A percentile compares a stretch with the other conserved stretches of the same genome.
These are phyloP conservation scores for Anisodus acutangulus DNA, from an alignment of 257 asterid genomes.

Conservation along the genomic window DNA sequence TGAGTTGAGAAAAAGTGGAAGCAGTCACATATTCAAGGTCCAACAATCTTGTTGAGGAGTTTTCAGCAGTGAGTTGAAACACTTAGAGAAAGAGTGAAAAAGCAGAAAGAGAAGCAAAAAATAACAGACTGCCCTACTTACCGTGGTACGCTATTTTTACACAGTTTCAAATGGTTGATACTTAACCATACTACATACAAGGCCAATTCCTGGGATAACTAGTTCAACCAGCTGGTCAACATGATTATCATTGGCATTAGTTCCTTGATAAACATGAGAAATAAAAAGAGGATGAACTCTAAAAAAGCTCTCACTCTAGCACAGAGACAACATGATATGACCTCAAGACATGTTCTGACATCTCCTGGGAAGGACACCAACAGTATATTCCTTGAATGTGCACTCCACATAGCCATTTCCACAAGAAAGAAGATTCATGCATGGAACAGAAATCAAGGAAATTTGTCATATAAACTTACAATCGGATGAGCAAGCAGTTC, in stretches of 20 bases:
- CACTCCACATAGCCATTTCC: neutral
- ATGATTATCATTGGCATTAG: neutral
- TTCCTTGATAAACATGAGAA: conserved; percentile 1
- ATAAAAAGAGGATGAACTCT: neutral
- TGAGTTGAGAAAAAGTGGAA: neutral
- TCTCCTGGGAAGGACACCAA: conserved; percentile 20
- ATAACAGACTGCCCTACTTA: neutral
- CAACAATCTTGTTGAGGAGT: conserved; percentile 17
- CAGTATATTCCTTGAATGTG: conserved; percentile 22
- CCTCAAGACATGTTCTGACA: neutral
- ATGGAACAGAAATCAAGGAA: neutral
- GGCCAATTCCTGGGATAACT: neutral
- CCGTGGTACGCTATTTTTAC: neutral
- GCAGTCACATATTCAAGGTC: neutral
- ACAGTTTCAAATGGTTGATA: neutral
- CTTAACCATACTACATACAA: neutral
- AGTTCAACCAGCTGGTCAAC: conserved; percentile 18
- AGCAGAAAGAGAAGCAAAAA: neutral
- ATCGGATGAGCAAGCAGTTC: conserved; percentile 42
- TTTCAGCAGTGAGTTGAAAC: conserved; percentile 1
- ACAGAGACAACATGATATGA: conserved; percentile 9
- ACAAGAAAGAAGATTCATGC: neutral
- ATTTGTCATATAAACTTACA: conserved; percentile 29
- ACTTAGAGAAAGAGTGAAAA: neutral
- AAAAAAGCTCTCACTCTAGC: neutral